Conservation (phyloP, 1,284 basidiomycete species). For the Amylostereum chailletii region DNA sequence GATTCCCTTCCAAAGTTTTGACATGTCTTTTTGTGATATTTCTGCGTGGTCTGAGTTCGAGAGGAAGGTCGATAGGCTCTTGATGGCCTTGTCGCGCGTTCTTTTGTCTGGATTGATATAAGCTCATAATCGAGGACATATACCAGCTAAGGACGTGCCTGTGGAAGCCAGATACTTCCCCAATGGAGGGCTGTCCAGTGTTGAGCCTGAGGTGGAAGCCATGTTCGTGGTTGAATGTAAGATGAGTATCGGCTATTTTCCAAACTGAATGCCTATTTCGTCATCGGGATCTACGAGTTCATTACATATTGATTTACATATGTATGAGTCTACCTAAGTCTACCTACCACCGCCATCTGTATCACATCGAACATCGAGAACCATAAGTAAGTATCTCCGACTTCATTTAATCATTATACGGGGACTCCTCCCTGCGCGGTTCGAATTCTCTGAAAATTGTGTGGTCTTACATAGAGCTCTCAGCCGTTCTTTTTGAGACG, state of each 20-base stretch:
- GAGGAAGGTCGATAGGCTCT: conserved; percentile 68
- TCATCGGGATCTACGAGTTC: not conserved
- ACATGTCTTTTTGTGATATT: conserved; percentile 70
- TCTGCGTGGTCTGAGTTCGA: conserved; percentile 51
- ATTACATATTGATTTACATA: too few species aligned
- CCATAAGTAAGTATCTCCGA: too few species aligned
- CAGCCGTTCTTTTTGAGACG: too few species aligned
- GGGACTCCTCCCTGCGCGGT: too few species aligned
- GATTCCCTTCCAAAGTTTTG: conserved; percentile 94
- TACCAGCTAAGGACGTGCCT: conserved; percentile 39
- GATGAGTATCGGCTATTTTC: not conserved
- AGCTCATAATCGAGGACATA: conserved; percentile 8
- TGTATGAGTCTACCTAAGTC: not conserved
- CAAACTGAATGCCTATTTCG: conserved; percentile 1
- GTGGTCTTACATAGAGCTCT: too few species aligned
- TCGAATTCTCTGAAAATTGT: too few species aligned
- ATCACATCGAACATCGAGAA: conserved; percentile 1
- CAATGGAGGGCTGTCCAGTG: conserved; percentile 42
- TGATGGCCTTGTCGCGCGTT: conserved; percentile 83
- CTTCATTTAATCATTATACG: too few species aligned
- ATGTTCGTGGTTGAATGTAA: not conserved
- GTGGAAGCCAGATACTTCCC: conserved; percentile 89
- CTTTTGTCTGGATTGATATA: conserved; percentile 62
- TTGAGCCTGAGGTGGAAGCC: conserved; percentile 8
- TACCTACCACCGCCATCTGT: not conserved